Evolutionary conservation across 768 basidiomycete species (phyloP).

Genomic region (Stropharia rugosoannulata): DNA sequence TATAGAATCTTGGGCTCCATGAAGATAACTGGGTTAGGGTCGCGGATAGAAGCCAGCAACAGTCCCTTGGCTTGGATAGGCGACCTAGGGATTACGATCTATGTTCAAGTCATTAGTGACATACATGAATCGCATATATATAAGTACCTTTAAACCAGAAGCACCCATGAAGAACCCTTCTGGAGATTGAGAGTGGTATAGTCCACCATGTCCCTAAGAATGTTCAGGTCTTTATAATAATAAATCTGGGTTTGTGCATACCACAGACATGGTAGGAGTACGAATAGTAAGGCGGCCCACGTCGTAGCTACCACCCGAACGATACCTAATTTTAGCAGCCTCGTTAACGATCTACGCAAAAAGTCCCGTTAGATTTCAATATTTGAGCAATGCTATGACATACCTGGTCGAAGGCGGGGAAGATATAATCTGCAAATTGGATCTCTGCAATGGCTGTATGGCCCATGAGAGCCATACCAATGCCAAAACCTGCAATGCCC

Average conservation of each 20-base stretch:
- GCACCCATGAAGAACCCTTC: conserved; percentile 95
- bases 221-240: neutral
- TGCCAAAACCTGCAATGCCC: conserved; percentile 93
- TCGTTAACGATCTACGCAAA: conserved; percentile 82
- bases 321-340: conserved; percentile 90
- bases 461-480: conserved; percentile 90
- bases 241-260: conserved; percentile 30
- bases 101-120: conserved; percentile 17
- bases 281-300: conserved; percentile 83
- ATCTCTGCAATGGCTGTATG: conserved; percentile 95
- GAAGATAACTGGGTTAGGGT: conserved; percentile 92
- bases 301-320: conserved; percentile 81
- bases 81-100: conserved; percentile 90
- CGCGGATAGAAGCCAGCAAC: conserved; percentile 81
- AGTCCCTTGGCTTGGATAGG: conserved; percentile 96
- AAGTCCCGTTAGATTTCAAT: neutral
- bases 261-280: conserved; percentile 89
- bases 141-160: conserved; percentile 75
- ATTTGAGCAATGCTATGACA: conserved; percentile 1
- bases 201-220: conserved; percentile 71
- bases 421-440: conserved; percentile 90
- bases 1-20: conserved; percentile 96
- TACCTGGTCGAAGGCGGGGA: conserved; percentile 93
- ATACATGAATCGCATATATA: neutral
- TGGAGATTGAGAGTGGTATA: conserved; percentile 95